phyloP scores from a whole-genome alignment of 805 yeast genomes.

The Komagataella phaffii region DNA sequence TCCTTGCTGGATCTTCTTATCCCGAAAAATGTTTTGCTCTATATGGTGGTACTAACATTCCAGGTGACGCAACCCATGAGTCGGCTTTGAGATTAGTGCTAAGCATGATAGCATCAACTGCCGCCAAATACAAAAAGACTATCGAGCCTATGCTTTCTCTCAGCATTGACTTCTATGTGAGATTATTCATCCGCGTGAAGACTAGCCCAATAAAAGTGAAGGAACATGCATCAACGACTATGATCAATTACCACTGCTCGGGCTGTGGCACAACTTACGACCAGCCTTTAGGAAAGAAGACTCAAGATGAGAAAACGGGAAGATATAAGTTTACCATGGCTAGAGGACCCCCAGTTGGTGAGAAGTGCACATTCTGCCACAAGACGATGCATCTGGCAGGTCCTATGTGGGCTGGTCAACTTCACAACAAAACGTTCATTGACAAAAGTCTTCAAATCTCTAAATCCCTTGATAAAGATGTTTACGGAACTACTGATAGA shows the following conservation, averaged over 20 bases:
- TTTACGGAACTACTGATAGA: constrained; percentile 71
- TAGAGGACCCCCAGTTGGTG: constrained; percentile 47
- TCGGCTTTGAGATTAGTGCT: constrained; percentile 81
- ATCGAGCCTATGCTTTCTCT: constrained; percentile 80
- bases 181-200: constrained; percentile 69
- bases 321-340: constrained; percentile 41
- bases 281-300: constrained; percentile 64
- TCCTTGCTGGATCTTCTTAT: constrained; percentile 88
- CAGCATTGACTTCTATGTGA: constrained; percentile 85
- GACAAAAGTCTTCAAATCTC: constrained; percentile 45
- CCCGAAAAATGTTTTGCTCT: constrained; percentile 94
- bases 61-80: constrained; percentile 84
- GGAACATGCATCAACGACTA: constrained; percentile 60
- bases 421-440: constrained; percentile 63
- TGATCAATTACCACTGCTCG: constrained; percentile 70
- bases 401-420: constrained; percentile 86
- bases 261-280: constrained; percentile 68
- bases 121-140: constrained; percentile 78
- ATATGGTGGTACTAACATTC: constrained; percentile 86
- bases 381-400: constrained; percentile 72
- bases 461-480: constrained; percentile 22
- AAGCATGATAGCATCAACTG: constrained; percentile 61
- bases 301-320: constrained; percentile 13
- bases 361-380: constrained; percentile 59
- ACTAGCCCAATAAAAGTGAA: constrained; percentile 77